Evolutionary conservation across 176 grass and related monocot species (phyloP).

Genomic region (Oryza rufipogon): DNA sequence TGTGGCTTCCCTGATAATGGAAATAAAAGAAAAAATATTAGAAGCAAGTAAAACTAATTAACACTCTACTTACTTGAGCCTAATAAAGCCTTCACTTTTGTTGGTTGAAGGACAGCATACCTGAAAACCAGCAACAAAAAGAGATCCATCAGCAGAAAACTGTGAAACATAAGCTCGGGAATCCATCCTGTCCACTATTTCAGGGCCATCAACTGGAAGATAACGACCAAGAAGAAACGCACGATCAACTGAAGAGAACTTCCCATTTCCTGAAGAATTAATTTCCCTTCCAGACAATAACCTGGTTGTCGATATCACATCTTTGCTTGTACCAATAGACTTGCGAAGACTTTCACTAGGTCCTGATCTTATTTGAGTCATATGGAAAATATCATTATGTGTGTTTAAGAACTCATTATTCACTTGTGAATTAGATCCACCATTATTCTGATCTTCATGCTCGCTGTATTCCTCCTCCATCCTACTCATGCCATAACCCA

Average conservation of each 20-base stretch:
- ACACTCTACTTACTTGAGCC: not conserved
- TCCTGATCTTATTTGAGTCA: conserved; percentile 63
- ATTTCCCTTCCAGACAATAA: conserved; percentile 77
- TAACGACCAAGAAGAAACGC: conserved; percentile 68
- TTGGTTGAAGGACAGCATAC: conserved; percentile 42
- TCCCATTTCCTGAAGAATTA: conserved; percentile 60
- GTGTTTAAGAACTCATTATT: conserved; percentile 54
- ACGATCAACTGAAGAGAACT: conserved; percentile 64
- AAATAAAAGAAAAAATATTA: conserved; percentile 20
- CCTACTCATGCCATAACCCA: conserved; percentile 68
- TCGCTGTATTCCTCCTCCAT: conserved; percentile 44
- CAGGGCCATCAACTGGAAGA: conserved; percentile 62
- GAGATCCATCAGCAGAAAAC: conserved; percentile 80
- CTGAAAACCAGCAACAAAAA: conserved; percentile 83
- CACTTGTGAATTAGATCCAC: conserved; percentile 49
- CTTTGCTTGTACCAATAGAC: conserved; percentile 41
- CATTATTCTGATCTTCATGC: conserved; percentile 29
- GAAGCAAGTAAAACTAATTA: conserved; percentile 15
- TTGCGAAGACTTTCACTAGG: conserved; percentile 54
- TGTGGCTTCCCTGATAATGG: conserved; percentile 62
- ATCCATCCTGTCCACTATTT: conserved; percentile 55
- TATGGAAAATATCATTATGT: conserved; percentile 82
- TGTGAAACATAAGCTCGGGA: conserved; percentile 84
- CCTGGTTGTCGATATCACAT: conserved; percentile 47
- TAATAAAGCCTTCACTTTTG: conserved; percentile 16